Evolutionary conservation across 176 grass and related monocot genomes (phyloP), one percentile per base, ranked within the genome.

Genomic region (Tillandsia leiboldiana): DNA sequence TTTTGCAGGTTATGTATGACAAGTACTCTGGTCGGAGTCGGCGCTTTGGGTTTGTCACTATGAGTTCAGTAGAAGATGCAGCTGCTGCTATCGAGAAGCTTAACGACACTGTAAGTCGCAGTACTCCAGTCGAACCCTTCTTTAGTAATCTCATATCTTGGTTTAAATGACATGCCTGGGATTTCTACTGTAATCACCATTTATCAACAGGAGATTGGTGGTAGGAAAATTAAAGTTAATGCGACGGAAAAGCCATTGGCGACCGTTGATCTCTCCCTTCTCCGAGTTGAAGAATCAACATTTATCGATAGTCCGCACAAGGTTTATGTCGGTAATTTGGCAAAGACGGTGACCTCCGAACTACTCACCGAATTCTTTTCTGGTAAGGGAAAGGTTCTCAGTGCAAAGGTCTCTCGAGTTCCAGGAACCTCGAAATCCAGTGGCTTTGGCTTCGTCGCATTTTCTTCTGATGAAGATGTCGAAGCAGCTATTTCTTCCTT

Each of bases 311-410:
- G 87, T 71, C 89, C 88, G 11, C 85, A 93, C 69, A 99, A 99
- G 82, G 89, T 93, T 81, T 99, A 99, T 61, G 87, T 99, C 66
- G 94, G 87, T 67, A 99, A 99, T 81, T 82, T 99, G 67, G 89
- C 89, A 0, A 99, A 88, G 69, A 86, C 75, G 9, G 89, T 99
- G 24, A 99, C 87, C 9, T 79, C 84, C 0, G 87, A 99, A 42
- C 58, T 90, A 50, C 94, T 99, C 66, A 82, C 77, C 70, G 88
- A 93, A 3, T 93, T 93, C 84, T 99, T 99, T 57, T 86, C 89
- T 69, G 94, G 86, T 49, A 93, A 90, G 74, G 94, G 94, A 51
- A 71, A 93, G 49, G 85, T 93, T 65, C 84, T 99, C 51, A 89
- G 94, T 51, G 94, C 89, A 11, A 99, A 84, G 0, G 94, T 99